Evolutionary conservation across 2,329 filamentous ascomycete genomes (phyloP).

Genomic region (Amphichorda felina): DNA sequence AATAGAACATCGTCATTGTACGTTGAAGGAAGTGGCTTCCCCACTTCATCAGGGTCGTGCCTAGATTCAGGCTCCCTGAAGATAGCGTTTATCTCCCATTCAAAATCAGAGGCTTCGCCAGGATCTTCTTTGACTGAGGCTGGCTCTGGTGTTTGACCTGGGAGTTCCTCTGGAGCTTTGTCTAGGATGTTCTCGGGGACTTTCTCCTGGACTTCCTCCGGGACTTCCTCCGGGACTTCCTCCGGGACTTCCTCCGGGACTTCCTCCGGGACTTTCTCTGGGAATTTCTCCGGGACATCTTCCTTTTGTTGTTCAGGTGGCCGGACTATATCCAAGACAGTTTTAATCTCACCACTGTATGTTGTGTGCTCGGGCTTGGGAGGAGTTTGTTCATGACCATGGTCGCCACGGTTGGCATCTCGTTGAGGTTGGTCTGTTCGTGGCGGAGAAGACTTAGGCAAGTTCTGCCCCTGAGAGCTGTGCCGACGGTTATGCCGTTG

Average conservation of each 20-base stretch:
- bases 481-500: not conserved
- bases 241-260: not conserved
- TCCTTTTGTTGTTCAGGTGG: not conserved
- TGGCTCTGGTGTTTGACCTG: too few species aligned
- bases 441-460: not conserved
- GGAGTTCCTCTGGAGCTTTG: too few species aligned
- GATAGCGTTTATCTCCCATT: constrained; percentile 24
- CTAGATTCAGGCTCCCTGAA: constrained; percentile 21
- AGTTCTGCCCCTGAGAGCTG: not conserved
- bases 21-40: constrained; percentile 27
- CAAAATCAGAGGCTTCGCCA: constrained; percentile 10
- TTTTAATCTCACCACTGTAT: not conserved
- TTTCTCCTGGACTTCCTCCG: constrained; percentile 10
- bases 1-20: constrained; percentile 33
- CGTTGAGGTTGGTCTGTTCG: not conserved
- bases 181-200: too few species aligned
- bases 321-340: not conserved
- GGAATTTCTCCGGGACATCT: not conserved
- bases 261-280: too few species aligned
- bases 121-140: too few species aligned
- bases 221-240: not conserved
- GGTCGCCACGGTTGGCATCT: not conserved
- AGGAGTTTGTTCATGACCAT: not conserved
- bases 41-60: constrained; percentile 32
- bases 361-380: not conserved